phyloP scores from a whole-genome alignment of 2,329 filamentous ascomycete species.

The Alternaria sp. region DNA sequence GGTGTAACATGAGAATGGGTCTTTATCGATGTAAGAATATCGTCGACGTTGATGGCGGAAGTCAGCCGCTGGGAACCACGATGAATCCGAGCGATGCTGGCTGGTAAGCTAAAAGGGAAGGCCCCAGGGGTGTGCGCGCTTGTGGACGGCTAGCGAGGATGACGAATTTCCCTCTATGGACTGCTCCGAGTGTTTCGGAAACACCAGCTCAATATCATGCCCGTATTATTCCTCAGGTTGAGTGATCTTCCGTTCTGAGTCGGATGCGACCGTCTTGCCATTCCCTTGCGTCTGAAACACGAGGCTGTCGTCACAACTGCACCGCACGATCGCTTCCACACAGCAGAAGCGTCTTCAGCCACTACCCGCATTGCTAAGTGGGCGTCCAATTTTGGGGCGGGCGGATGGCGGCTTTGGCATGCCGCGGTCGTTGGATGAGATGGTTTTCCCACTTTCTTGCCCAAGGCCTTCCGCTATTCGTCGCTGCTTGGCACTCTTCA shows the following conservation, averaged over 20 bases:
- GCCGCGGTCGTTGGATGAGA: conserved; percentile 9
- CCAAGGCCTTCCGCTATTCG: conserved; percentile 10
- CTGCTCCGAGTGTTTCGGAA: conserved; percentile 14
- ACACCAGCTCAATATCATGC: neutral
- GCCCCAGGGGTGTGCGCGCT: neutral
- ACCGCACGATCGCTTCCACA: neutral
- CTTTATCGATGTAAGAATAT: neutral
- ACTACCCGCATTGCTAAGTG: neutral
- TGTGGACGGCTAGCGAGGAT: neutral
- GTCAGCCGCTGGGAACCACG: neutral
- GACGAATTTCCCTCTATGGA: neutral
- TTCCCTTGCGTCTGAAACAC: neutral
- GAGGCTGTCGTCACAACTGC: neutral
- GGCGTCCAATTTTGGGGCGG: conserved; percentile 9
- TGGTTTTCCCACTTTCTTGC: conserved; percentile 13
- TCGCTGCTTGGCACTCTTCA: conserved; percentile 15
- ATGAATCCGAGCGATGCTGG: conserved; percentile 7
- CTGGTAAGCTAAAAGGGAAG: conserved; percentile 4
- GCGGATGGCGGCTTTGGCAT: conserved; percentile 1
- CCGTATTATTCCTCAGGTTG: neutral
- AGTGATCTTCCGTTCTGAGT: neutral
- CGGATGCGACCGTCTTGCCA: neutral
- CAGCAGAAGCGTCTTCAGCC: neutral
- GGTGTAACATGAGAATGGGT: neutral
- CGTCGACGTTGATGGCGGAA: neutral